Evolutionary conservation across 2,329 filamentous ascomycete species (phyloP).

Genomic region (Diaporthe sp.): DNA sequence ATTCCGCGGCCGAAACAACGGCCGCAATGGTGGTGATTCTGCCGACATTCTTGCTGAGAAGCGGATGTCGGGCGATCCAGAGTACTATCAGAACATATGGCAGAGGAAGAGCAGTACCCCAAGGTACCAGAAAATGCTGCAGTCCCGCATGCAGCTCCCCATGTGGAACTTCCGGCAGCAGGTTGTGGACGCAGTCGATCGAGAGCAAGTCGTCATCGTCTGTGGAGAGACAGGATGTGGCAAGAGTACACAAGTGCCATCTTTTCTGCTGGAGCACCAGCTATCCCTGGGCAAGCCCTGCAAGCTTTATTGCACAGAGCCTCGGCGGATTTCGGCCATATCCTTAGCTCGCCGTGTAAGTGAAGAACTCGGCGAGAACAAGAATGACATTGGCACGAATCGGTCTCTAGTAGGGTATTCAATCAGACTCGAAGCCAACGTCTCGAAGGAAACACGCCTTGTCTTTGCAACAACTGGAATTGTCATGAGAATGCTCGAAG

Average conservation of each 20-base stretch:
- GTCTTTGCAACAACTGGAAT: conserved; percentile 93
- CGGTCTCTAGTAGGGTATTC: conserved; percentile 94
- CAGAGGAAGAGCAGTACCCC: conserved; percentile 66
- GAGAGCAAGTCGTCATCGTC: conserved; percentile 89
- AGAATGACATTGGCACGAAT: conserved; percentile 82
- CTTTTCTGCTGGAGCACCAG: conserved; percentile 92
- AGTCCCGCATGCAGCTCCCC: conserved; percentile 82
- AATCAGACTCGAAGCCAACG: conserved; percentile 91
- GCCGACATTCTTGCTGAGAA: conserved; percentile 63
- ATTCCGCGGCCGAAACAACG: conserved; percentile 72
- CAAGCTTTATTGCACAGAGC: conserved; percentile 96
- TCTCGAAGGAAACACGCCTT: conserved; percentile 82
- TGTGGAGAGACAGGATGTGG: conserved; percentile 98
- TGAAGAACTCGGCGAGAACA: conserved; percentile 90
- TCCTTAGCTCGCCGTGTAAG: conserved; percentile 93
- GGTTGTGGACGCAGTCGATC: conserved; percentile 81
- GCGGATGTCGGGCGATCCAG: conserved; percentile 54
- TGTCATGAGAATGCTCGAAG: conserved; percentile 97
- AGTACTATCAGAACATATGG: conserved; percentile 71
- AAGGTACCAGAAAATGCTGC: conserved; percentile 83
- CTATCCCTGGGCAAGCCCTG: conserved; percentile 83
- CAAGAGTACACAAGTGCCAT: conserved; percentile 97
- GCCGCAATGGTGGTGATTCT: conserved; percentile 60
- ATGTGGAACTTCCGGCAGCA: conserved; percentile 88
- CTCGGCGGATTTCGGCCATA: conserved; percentile 94